phyloP scores from a whole-genome alignment of 305 asterid genomes.

The Nicotiana rustica region DNA sequence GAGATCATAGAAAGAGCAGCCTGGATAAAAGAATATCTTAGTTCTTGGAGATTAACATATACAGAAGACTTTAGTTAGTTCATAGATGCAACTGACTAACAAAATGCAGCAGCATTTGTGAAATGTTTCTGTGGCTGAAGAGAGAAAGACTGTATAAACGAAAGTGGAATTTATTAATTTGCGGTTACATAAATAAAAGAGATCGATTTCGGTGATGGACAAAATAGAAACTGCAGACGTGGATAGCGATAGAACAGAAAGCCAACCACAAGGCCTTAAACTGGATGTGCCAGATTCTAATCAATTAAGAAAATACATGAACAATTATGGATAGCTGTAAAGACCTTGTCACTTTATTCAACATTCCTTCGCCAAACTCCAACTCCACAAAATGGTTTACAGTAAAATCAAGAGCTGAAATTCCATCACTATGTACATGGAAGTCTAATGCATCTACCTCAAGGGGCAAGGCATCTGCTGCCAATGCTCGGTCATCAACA shows the following conservation, averaged over 20 bases:
- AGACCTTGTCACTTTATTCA: not conserved
- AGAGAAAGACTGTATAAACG: not conserved
- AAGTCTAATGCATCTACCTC: conserved; percentile 63
- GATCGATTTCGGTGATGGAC: not conserved
- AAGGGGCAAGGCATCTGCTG: conserved; percentile 96
- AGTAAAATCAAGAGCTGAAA: conserved; percentile 28
- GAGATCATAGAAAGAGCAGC: conserved; percentile 97
- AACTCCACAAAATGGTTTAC: conserved; percentile 25
- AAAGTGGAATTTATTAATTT: not conserved
- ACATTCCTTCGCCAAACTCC: conserved; percentile 4
- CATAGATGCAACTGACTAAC: conserved; percentile 15
- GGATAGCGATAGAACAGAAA: conserved; percentile 20
- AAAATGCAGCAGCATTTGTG: not conserved
- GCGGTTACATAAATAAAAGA: not conserved
- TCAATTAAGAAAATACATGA: conserved; percentile 10
- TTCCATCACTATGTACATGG: not conserved
- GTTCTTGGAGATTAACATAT: conserved; percentile 30
- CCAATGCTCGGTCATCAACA: conserved; percentile 93
- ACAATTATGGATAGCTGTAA: conserved; percentile 5
- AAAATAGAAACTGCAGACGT: conserved; percentile 13
- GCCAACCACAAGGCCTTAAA: conserved; percentile 16
- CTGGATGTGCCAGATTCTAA: conserved; percentile 19
- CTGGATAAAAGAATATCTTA: conserved; percentile 50
- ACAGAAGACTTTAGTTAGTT: conserved; percentile 10
- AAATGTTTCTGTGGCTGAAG: conserved; percentile 23